Evolutionary conservation across 768 basidiomycete genomes (phyloP).

Genomic region (Russula sp.): DNA sequence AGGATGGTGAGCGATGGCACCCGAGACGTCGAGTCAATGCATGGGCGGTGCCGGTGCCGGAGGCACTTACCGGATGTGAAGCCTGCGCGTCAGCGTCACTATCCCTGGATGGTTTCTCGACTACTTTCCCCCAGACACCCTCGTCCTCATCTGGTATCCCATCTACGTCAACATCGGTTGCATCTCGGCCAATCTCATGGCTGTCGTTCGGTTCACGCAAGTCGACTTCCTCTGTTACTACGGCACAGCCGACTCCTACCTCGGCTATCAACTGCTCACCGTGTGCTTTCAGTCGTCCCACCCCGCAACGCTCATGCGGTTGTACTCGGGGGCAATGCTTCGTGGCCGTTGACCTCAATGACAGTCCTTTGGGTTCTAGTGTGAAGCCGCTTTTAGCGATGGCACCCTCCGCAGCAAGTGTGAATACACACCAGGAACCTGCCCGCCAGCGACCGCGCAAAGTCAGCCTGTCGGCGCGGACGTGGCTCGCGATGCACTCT

Average conservation of each 20-base stretch:
- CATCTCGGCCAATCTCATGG: slow-evolving; percentile 27
- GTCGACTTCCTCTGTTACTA: slow-evolving; percentile 11
- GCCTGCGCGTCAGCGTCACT: slow-evolving; percentile 22
- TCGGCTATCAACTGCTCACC: not conserved
- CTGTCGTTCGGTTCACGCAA: slow-evolving; percentile 29
- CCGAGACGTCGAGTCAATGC: slow-evolving; percentile 6
- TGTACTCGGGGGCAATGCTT: slow-evolving; percentile 26
- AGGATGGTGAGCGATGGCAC: slow-evolving; percentile 24
- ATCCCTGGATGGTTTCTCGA: slow-evolving; percentile 12
- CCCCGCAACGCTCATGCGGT: slow-evolving; percentile 24
- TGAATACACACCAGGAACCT: slow-evolving; percentile 13
- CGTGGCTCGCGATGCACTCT: slow-evolving; percentile 19
- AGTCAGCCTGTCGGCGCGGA: slow-evolving; percentile 7
- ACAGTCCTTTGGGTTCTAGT: slow-evolving; percentile 24
- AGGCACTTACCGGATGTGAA: slow-evolving; percentile 19
- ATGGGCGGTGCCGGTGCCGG: slow-evolving; percentile 13
- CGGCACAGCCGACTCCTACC: slow-evolving; percentile 13
- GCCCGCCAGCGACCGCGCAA: slow-evolving; percentile 3
- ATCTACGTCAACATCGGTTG: slow-evolving; percentile 13
- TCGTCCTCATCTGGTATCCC: slow-evolving; percentile 4
- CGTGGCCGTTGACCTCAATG: slow-evolving; percentile 26
- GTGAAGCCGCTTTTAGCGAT: not conserved
- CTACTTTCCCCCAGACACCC: slow-evolving; percentile 1
- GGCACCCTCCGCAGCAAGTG: not conserved
- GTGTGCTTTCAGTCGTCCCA: not conserved